Evolutionary conservation across 768 basidiomycete species (phyloP), one percentile per base, ranked within the genome.

Genomic region (Suillus hirtellus): DNA sequence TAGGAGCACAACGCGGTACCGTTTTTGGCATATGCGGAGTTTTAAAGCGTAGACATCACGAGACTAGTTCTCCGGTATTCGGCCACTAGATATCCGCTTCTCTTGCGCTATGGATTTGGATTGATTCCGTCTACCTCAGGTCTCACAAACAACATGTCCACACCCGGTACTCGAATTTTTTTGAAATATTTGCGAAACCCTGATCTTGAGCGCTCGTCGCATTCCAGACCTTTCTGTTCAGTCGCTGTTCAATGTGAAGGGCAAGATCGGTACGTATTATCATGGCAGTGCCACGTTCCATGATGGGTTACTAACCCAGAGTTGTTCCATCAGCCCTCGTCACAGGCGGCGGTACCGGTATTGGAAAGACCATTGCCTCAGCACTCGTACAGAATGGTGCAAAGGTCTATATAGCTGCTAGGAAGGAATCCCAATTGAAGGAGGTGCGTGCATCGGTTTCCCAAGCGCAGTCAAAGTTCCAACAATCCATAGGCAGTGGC

Each of bases 361-460:
- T 96, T 52, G 93, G 93, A 9, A 87, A 85, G 70, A 89, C 92
- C 84, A 93, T 95, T 68, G 92, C 94, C 27, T 78, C 86, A 0
- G 88, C 90, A 1, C 89, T 93, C 68, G 90, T 89, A 1, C 85
- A 89, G 76, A 95, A 95, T 69, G 94, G 94, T 14, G 92, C 89
- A 40, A 89, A 86, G 68, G 94, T 96, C 47, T 95, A 95, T 77
- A 94, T 96, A 67, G 93, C 94, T 15, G 88, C 92, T 12, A 82
- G 94, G 61, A 95, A 93, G 72, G 90, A 92, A 77, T 72, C 80
- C 21, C 89, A 89, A 68, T 81, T 96, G 63, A 86, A 89, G 76
- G 84, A 90, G 81, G 91, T 89, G 62, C 59, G 81, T 58, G 31
- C 12, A 21, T 1, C 46, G 10, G 31, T 19, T 38, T 14, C 27